Base-by-base conservation (phyloP, 257 asterid genomes). In the Forsythia suspensa region DNA sequence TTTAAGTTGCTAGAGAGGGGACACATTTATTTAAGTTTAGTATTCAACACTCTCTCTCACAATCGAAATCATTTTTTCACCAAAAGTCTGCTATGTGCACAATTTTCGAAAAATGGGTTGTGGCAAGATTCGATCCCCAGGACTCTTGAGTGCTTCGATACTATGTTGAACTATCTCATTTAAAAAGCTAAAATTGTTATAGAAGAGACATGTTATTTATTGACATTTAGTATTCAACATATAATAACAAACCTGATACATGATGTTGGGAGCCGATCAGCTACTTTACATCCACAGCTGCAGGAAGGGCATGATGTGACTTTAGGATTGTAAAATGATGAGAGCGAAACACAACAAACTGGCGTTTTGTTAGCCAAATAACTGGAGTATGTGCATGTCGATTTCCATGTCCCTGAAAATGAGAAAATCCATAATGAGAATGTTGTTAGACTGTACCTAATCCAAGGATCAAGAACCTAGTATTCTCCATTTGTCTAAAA, bases 261-360 rank as follows among this genome's bases (percentile, higher is more conserved):
- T 40, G 84, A 80, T 61, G 24, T 82, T 67, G 85, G 77, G 24
- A 71, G 80, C 48, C 52, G 76, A 40, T 80, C 88, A 63, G 89
- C 77, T 48, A 59, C 51, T 65, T 78, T 82, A 57, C 97, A 92
- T 63, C 96, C 97, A 73, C 97, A 92, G 88, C 94, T 90, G 77
- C 97, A 92, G 8, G 81, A 65, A 40, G 92, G 88, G 79, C 97
- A 92, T 0, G 85, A 42, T 6, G 94, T 91, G 78, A 89, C 68
- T 41, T 75, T 73, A 37, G 90, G 91, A 66, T 84, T 90, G 85
- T 92, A 90, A 77, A 92, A 90, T 41, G 97, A 80, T 42, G 96
- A 90, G 76, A 92, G 87, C 18, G 97, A 92, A 68, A 87, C 94
- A 70, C 97, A 92, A 48, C 96, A 89, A 18, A 80, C 52, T 0